phyloP scores from a whole-genome alignment of 192 early-diverging fungal genomes.

The Ramicandelaber brevisporus region DNA sequence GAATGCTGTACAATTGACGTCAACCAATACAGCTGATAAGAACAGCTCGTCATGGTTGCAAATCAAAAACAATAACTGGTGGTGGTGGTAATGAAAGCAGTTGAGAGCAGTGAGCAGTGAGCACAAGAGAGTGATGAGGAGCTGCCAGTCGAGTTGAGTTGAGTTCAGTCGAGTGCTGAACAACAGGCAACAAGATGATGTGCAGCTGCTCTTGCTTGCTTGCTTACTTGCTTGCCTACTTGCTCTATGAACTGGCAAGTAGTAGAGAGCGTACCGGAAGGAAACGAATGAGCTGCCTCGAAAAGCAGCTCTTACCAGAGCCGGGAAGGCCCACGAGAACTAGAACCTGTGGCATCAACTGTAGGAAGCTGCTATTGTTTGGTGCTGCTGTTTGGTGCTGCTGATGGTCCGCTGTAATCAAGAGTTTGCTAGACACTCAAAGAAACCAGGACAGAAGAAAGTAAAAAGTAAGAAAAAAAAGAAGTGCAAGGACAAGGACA shows the following conservation, averaged over 20 bases:
- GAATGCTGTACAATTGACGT: no score
- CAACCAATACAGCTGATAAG: not conserved
- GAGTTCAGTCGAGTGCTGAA: no score
- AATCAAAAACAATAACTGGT: no score
- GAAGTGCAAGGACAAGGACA: slow-evolving; percentile 1
- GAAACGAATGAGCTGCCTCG: slow-evolving; percentile 24
- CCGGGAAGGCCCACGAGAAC: slow-evolving; percentile 51
- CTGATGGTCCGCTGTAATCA: not conserved
- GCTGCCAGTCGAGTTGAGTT: no score
- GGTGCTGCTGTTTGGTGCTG: not conserved
- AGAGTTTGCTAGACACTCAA: not conserved
- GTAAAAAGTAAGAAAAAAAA: slow-evolving; percentile 1
- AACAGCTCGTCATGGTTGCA: not conserved
- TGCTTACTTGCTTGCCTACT: no score
- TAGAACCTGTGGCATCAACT: slow-evolving; percentile 25
- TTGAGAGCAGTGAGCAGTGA: no score
- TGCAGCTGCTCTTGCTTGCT: no score
- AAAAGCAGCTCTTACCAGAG: slow-evolving; percentile 47
- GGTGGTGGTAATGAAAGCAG: no score
- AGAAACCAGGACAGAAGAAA: not conserved
- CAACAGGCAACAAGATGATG: no score
- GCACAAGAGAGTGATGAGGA: no score
- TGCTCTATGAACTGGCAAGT: no score
- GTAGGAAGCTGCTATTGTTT: not conserved
- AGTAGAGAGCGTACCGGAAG: slow-evolving; percentile 7